Base-by-base conservation (phyloP, 2,329 filamentous ascomycete species). In the Metarhizium brunneum region DNA sequence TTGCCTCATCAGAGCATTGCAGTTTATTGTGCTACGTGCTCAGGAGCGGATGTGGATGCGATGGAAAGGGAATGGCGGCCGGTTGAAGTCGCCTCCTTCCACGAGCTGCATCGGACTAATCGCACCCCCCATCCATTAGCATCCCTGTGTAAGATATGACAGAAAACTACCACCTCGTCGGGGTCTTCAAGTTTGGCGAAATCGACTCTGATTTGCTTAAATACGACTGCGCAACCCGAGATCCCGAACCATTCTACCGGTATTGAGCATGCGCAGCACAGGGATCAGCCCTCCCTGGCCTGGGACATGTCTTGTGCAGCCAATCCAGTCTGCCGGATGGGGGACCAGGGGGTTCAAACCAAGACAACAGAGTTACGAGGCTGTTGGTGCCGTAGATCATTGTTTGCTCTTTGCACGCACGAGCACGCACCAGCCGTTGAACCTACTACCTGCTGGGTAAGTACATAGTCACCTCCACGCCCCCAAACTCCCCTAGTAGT, bases 181-280 rank as follows among this genome's bases (percentile, higher is more conserved):
- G 11, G 11, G 20, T 30, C 25, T 29, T 11, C 45, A 48, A 48
- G 45, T 30, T 48, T 18, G 14, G n/a, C 16, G 20, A 29, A 45
- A 13, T 36, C n/a, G 36, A 53, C 45, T 43, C 53, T 55, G 56
- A 57, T 57, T 57, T 35, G 56, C 50, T 40, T 32, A 47, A 50
- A 50, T 53, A 50, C 53, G 56, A 55, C 36, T 29, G 36, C 38
- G 29, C 50, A 55, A 48, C 48, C 53, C 50, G 50, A 55, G 50
- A 50, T 57, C 18, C 56, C 56, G 56, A 55, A 55, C 56, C 56
- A 57, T 45, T 55, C 56, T 55, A 50, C 50, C 56, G 56, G 56
- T 57, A 57, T 30, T 43, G 32, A 54, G 25, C 52, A 52, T 30
- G 35, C 50, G 43, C 47, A 56, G 47, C 30, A 35, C 45, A 20